Conservation (phyloP, 768 basidiomycete genomes). For the Russula vinacea region DNA sequence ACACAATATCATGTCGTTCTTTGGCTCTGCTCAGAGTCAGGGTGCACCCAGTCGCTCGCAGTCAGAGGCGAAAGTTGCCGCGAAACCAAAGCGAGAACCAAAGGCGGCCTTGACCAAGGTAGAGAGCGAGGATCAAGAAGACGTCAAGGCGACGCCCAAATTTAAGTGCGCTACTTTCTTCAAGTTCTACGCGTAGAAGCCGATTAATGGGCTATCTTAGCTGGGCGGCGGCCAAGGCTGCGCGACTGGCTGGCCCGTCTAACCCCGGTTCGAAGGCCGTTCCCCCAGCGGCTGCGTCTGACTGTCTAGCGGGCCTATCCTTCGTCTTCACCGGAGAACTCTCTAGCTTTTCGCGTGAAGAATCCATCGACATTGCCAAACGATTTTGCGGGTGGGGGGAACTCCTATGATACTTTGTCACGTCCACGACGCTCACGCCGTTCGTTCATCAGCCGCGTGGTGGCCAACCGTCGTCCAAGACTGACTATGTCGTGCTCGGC, state of each 20-base stretch:
- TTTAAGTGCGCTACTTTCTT: slow-evolving; percentile 36
- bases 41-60: slow-evolving; percentile 2
- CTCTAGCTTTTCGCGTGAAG: slow-evolving; percentile 80
- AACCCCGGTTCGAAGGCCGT: slow-evolving; percentile 56
- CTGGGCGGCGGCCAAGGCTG: slow-evolving; percentile 55
- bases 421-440: slow-evolving; percentile 2
- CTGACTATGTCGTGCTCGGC: slow-evolving; percentile 86
- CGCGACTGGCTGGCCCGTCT: slow-evolving; percentile 57
- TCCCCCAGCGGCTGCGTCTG: slow-evolving; percentile 69
- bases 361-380: slow-evolving; percentile 83
- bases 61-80: slow-evolving; percentile 26
- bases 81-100: too few relatives aligned
- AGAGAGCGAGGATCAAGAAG: slow-evolving; percentile 24
- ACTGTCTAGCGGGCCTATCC: slow-evolving; percentile 80
- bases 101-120: slow-evolving; percentile 25
- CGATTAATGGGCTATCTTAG: slow-evolving; percentile 32
- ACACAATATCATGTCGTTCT: slow-evolving; percentile 19
- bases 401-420: neutral
- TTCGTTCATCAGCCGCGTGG: slow-evolving; percentile 77
- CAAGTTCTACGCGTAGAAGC: neutral
- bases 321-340: slow-evolving; percentile 97
- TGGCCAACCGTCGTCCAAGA: slow-evolving; percentile 85
- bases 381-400: slow-evolving; percentile 80
- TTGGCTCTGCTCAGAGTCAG: slow-evolving; percentile 11
- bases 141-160: slow-evolving; percentile 38